Evolutionary conservation across 2,329 filamentous ascomycete species (phyloP), one percentile per base, ranked within the genome.

Genomic region (Fusarium sp.): DNA sequence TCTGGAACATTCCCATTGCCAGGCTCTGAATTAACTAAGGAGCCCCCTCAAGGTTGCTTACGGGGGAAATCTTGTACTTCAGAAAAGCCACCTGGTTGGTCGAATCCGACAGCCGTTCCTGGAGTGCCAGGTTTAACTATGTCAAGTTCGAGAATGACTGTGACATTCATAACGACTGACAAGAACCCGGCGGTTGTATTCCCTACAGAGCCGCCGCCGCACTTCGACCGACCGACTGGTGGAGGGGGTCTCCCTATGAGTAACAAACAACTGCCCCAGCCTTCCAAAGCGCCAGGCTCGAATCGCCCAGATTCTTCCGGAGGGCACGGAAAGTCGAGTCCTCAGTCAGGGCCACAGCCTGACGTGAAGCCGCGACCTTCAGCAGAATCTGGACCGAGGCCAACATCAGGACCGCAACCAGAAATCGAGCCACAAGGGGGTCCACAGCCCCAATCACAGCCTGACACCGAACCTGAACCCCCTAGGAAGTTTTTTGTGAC

Each of bases 121-220:
- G 64, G 49, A 40, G 59, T 44, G n/a, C 66, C 67, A 62, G 57
- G n/a, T 23, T 44, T 33, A 60, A 76, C 61, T 16, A 61, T 59
- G 52, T 72, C 65, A 32, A 60, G 53, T 40, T 60, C 60, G 53
- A 66, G 73, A 54, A 28, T 74, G 32, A 84, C 83, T 10, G 73
- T 86, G 52, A 86, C 84, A 7, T 85, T 88, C 52, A 76, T 86
- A 57, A 88, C 86, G 5, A 88, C 87, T 6, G 87, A 88, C 75
- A 89, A 88, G 76, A 89, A 89, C 62, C 87, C 88, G 1, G 83
- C 85, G 13, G 85, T 88, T 21, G 82, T 88, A 6, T 81, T 82
- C 67, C 76, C 84, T 2, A 80, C 83, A 5, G 78, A 83, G 21
- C 67, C 77, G 9, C 79, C 81, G 9, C 85, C 86, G 1, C 72